Conservation (phyloP, 2,329 filamentous ascomycete genomes). For the Didymosphaeria variabile region DNA sequence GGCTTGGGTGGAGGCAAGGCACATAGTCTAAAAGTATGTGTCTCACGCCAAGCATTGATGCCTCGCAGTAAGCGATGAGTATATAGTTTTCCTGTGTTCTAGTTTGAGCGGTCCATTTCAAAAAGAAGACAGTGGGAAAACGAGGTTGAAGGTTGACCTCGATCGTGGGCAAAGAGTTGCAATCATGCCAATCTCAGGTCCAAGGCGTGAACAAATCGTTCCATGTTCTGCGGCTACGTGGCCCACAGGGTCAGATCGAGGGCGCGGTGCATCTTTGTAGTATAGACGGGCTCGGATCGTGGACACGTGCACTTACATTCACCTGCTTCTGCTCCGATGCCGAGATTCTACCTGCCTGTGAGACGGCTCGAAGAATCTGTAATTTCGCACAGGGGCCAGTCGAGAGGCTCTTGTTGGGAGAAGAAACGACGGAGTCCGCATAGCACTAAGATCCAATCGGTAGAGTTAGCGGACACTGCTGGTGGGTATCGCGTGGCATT, state of each 20-base stretch:
- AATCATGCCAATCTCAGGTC: no score
- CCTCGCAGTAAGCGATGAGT: no score
- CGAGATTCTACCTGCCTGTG: neutral
- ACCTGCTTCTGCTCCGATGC: neutral
- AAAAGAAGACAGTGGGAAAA: no score
- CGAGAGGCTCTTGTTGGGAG: neutral
- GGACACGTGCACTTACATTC: conserved; percentile 5
- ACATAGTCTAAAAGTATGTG: no score
- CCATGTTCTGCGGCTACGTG: no score
- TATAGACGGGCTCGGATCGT: neutral
- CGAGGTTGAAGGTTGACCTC: no score
- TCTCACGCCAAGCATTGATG: no score
- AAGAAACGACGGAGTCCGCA: neutral
- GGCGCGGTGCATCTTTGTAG: neutral
- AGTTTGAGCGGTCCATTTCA: no score
- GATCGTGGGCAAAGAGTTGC: no score
- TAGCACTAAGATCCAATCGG: neutral
- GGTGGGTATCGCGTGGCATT: conserved; percentile 1
- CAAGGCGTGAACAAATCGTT: no score
- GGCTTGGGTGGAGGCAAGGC: no score
- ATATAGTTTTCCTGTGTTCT: no score
- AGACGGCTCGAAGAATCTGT: neutral
- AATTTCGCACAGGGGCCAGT: neutral
- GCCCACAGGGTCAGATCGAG: neutral
- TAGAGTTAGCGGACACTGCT: neutral